Conservation (phyloP, 805 yeast species). For the Sungouiella thailandica region DNA sequence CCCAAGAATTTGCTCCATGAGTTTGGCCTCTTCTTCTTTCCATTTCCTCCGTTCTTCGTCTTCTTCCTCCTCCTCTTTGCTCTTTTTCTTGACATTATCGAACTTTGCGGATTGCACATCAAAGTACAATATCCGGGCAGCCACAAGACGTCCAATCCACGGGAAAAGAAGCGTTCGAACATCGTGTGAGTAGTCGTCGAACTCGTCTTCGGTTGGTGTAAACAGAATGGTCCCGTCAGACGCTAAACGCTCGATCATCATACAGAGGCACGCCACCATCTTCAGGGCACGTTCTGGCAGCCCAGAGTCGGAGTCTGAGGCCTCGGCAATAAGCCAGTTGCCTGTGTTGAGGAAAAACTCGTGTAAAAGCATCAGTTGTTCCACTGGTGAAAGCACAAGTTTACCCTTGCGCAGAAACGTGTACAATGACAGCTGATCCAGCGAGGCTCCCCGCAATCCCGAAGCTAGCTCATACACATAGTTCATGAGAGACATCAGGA, state of each 20-base stretch:
- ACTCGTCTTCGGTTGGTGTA: constrained; percentile 27
- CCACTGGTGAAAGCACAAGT: constrained; percentile 51
- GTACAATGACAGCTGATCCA: constrained; percentile 18
- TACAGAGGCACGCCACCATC: constrained; percentile 51
- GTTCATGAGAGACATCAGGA: constrained; percentile 52
- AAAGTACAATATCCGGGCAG: constrained; percentile 57
- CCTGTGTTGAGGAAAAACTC: constrained; percentile 57
- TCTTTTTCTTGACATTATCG: too few species aligned
- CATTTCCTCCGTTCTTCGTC: too few species aligned
- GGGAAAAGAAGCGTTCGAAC: constrained; percentile 55
- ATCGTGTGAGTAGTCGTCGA: constrained; percentile 53
- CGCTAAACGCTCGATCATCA: constrained; percentile 55
- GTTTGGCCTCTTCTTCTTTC: too few species aligned
- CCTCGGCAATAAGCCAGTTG: constrained; percentile 27
- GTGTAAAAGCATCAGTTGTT: constrained; percentile 62
- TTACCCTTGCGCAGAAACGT: constrained; percentile 55
- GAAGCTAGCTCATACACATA: constrained; percentile 58
- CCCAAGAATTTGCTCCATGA: too few species aligned
- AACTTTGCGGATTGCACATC: constrained; percentile 11
- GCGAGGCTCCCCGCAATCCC: constrained; percentile 48
- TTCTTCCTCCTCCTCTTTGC: too few species aligned
- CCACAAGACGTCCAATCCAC: constrained; percentile 61
- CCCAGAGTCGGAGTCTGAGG: constrained; percentile 11
- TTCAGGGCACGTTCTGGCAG: constrained; percentile 25
- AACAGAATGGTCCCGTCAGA: constrained; percentile 40